Evolutionary conservation across 352 stramenopile genomes (phyloP), one percentile per base, ranked within the genome.

Genomic region (Poterioochromonas sp.): DNA sequence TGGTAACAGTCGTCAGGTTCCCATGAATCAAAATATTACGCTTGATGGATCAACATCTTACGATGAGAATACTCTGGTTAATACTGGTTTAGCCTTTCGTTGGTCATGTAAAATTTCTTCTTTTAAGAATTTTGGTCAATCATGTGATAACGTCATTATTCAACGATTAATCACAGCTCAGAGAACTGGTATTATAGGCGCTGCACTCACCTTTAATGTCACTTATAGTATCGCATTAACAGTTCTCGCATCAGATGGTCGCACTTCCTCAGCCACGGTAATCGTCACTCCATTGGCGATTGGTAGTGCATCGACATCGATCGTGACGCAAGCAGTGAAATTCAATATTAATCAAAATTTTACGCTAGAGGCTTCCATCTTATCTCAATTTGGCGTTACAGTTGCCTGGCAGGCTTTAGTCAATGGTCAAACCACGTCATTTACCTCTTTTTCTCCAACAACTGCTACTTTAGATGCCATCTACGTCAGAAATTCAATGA

Each of bases 341-440:
- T 71, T 71, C 32, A 71, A 71, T 47, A 18, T 44, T 47, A 29
- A 43, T n/a, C 11, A 41, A 29, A 40, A 71, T 12, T 44, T 71
- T 8, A 8, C 15, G 11, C 1, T 71, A 8, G 11, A 8, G 8
- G 39, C 12, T 26, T 15, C 8, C 1, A 12, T 71, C 5, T 29
- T 43, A n/a, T 22, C 34, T 29, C 5, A 1, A 29, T 12, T 32
- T 22, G 62, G 41, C 32, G 12, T 29, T 44, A 47, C 3, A 12
- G 62, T n/a, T 71, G 3, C 3, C 20, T 71, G 62, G 62, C 11
- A 44, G 11, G 39, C 26, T 47, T 71, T 44, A n/a, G 26, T 71
- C 26, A 26, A 8, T 12, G 32, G 62, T 1, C 15, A n/a, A 3
- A 43, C 39, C 8, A 15, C 26, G 15, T 71, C 62, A 47, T 5